Evolutionary conservation across 306 rosid species (phyloP), one percentile per base, ranked within the genome.

Genomic region (Luffa acutangula): DNA sequence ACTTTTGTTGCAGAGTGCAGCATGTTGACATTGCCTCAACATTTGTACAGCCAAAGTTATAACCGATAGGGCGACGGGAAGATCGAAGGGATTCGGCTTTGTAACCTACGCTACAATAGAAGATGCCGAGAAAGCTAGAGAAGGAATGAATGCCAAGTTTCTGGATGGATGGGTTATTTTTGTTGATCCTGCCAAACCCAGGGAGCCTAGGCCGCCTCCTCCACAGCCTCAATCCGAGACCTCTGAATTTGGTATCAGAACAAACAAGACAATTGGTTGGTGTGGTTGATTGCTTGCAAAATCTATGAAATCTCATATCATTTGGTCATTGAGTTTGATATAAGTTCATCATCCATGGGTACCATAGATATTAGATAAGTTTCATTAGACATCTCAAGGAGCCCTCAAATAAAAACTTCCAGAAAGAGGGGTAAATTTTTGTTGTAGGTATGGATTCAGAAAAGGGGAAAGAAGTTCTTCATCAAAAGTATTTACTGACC

Each of bases 91-190:
- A 46, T 92, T 87, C 45, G 98, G 77, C 43, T 94, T 94, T 82
- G 90, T 94, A 34, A 80, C 92, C 6, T 94, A 91, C 15, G 4
- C 82, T 13, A 37, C 83, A 37, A 77, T 91, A 60, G 98, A 95
- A 76, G 98, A 92, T 76, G 98, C 98, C 25, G 97, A 89, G 84
- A 92, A 87, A 83, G 98, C 97, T 1, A 86, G 85, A 78, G 89
- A 89, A 76, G 97, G 83, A 83, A 91, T 91, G 93, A 89, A 95
- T 78, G 97, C 97, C n/a, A 95, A 92, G 84, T 89, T 89, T 85
- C 83, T 95, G 83, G 98, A 95, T 83, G 98, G 97, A 31, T 95
- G 98, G 97, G 97, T 92, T 82, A 94, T 94, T 78, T 94, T 94
- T 76, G 97, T 92, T 45, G 98, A 92, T 80, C 97, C 98, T 62